A percentile compares a stretch with the other conserved stretches of the same genome.
Conservation (phyloP, 2,329 filamentous ascomycete genomes). For the Fusarium ambrosium region DNA sequence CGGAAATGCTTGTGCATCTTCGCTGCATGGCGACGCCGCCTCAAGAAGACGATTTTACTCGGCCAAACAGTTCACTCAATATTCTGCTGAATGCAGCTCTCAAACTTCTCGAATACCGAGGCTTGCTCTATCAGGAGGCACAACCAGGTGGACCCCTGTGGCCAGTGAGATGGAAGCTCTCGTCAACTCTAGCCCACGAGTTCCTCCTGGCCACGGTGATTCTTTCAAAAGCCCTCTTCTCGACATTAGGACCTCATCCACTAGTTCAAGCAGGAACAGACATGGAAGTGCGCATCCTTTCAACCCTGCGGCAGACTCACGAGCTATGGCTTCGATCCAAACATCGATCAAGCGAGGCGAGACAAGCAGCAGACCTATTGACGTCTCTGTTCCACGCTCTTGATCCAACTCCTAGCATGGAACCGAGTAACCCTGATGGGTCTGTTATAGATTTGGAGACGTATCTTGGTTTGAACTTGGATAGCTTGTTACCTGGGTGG, state of each 20-base stretch:
- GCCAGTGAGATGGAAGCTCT: conserved; percentile 6
- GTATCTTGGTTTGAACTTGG: neutral
- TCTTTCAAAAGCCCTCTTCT: conserved; percentile 13
- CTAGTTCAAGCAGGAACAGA: neutral
- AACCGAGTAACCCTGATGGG: neutral
- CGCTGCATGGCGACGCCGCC: neutral
- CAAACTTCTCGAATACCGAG: conserved; percentile 9
- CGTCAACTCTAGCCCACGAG: conserved; percentile 16
- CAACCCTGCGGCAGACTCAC: neutral
- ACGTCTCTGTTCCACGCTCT: conserved; percentile 5
- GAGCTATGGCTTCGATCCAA: conserved; percentile 12
- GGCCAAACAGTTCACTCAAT: neutral
- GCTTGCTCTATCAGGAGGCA: neutral
- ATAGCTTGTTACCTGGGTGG: neutral
- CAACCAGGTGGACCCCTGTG: conserved; percentile 9
- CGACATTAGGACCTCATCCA: neutral
- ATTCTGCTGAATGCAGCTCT: neutral
- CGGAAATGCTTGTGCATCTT: neutral
- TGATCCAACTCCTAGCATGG: neutral
- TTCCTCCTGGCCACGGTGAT: conserved; percentile 15
- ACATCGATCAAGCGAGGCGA: conserved; percentile 12
- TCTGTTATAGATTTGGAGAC: neutral
- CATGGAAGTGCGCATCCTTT: neutral
- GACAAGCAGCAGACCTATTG: conserved; percentile 5
- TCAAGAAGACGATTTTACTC: neutral